Conservation (phyloP, 805 yeast species). For the Cyberlindnera amylophila region DNA sequence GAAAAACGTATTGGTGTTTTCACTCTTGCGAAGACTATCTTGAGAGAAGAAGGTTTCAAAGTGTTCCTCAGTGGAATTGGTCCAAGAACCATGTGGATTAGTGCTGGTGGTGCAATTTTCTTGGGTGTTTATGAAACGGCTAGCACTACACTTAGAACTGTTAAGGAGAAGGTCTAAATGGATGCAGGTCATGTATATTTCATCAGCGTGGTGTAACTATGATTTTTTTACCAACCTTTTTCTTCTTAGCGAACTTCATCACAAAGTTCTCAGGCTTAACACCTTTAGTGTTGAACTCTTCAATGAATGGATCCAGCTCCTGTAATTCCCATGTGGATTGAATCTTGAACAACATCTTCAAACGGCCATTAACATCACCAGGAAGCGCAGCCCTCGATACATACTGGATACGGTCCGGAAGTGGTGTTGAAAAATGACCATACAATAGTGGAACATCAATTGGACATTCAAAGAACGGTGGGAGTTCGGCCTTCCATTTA, state of each 20-base stretch:
- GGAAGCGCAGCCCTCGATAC: constrained; percentile 50
- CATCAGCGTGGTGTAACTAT: constrained; percentile 30
- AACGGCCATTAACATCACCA: constrained; percentile 42
- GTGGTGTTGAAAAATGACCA: constrained; percentile 54
- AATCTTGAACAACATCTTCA: constrained; percentile 47
- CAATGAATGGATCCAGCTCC: constrained; percentile 62
- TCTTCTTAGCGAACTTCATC: constrained; percentile 59
- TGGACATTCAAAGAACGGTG: constrained; percentile 58
- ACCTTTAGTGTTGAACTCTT: constrained; percentile 51
- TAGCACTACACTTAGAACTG: constrained; percentile 14
- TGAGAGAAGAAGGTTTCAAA: constrained; percentile 66
- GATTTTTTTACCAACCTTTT: constrained; percentile 40
- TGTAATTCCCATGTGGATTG: constrained; percentile 59
- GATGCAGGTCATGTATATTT: not conserved
- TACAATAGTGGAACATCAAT: constrained; percentile 49
- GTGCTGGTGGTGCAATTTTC: constrained; percentile 98
- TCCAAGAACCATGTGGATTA: constrained; percentile 95
- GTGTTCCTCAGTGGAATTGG: constrained; percentile 85
- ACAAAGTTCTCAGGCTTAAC: constrained; percentile 54
- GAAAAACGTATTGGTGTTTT: constrained; percentile 43
- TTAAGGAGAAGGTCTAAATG: not conserved
- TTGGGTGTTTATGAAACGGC: constrained; percentile 83
- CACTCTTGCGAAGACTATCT: constrained; percentile 47
- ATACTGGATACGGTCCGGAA: constrained; percentile 44
- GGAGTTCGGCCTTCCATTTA: constrained; percentile 59